A percentile compares a stretch with the other conserved stretches of the same genome.
These are phyloP conservation scores for Megacollybia marginata DNA, from an alignment of 768 basidiomycete genomes.

Conservation along the genomic window DNA sequence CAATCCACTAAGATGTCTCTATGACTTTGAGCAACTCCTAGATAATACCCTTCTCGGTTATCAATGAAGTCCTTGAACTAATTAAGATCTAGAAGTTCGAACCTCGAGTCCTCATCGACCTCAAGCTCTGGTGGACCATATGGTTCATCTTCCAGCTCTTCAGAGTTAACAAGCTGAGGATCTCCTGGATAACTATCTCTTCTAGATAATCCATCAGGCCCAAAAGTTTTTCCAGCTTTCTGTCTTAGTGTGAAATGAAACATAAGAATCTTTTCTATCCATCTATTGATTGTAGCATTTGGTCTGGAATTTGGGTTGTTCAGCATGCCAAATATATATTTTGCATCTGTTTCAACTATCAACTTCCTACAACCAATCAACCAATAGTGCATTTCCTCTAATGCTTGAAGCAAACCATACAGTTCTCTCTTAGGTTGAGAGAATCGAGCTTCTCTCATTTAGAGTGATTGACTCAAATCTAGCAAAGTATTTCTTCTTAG, in stretches of 20 bases:
- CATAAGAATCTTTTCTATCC: slow-evolving; percentile 30
- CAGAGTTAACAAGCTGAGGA: neutral
- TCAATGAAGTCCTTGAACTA: slow-evolving; percentile 6
- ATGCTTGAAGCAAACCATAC: slow-evolving; percentile 24
- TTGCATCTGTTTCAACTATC: slow-evolving; percentile 30
- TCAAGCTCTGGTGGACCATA: neutral
- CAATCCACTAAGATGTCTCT: no score
- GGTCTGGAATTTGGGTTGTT: slow-evolving; percentile 30
- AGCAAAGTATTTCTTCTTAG: slow-evolving; percentile 1
- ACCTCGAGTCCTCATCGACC: neutral
- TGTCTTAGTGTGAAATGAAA: slow-evolving; percentile 28
- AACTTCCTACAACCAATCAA: no score
- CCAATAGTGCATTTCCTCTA: no score
- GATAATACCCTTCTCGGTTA: slow-evolving; percentile 2
- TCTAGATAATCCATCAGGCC: slow-evolving; percentile 30
- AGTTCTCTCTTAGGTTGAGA: slow-evolving; percentile 33
- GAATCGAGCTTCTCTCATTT: slow-evolving; percentile 23
- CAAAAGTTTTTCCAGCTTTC: slow-evolving; percentile 21
- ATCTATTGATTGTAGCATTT: slow-evolving; percentile 29
- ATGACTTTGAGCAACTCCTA: no score
- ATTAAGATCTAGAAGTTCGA: neutral
- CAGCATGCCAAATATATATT: slow-evolving; percentile 36
- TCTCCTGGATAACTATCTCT: slow-evolving; percentile 4
- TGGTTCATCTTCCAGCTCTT: neutral
- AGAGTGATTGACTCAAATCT: slow-evolving; percentile 26